phyloP scores from a whole-genome alignment of 345 rosid species.

The Camelina laxa region DNA sequence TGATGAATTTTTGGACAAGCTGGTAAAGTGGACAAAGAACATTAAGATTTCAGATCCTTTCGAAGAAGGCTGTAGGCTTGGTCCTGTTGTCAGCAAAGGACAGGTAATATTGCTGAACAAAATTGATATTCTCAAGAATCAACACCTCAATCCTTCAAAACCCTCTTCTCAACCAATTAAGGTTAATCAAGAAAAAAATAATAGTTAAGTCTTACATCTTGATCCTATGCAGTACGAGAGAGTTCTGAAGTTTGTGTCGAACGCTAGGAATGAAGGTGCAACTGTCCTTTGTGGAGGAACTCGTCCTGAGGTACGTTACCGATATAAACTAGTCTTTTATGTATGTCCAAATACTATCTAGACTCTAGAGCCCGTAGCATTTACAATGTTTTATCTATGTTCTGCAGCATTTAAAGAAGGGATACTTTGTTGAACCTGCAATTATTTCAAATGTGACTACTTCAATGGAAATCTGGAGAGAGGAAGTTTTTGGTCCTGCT shows the following conservation, averaged over 20 bases:
- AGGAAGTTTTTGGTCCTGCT: slow-evolving; percentile 98
- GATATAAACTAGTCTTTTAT: slow-evolving; percentile 10
- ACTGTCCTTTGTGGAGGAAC: slow-evolving; percentile 76
- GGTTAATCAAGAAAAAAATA: not conserved
- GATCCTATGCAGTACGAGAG: slow-evolving; percentile 70
- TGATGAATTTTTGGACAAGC: slow-evolving; percentile 63
- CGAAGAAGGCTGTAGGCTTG: slow-evolving; percentile 93
- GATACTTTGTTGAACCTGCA: slow-evolving; percentile 85
- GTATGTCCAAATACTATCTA: slow-evolving; percentile 24
- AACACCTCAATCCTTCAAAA: not conserved
- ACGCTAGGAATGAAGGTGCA: slow-evolving; percentile 93
- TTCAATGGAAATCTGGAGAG: slow-evolving; percentile 99
- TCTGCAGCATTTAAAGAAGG: slow-evolving; percentile 77
- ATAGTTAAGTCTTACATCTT: slow-evolving; percentile 20
- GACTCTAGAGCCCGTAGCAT: slow-evolving; percentile 8
- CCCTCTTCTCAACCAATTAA: slow-evolving; percentile 1
- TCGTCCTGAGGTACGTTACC: slow-evolving; percentile 71
- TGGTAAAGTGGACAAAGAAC: slow-evolving; percentile 78
- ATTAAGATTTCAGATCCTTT: slow-evolving; percentile 91
- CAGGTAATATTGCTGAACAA: slow-evolving; percentile 58
- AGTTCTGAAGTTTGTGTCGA: slow-evolving; percentile 71
- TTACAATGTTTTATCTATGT: slow-evolving; percentile 30
- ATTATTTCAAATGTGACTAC: slow-evolving; percentile 73
- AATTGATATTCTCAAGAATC: slow-evolving; percentile 23
- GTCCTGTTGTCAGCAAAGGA: slow-evolving; percentile 82